Conservation (phyloP, 2,329 filamentous ascomycete species). For the Aspergillus quadrilineatus region DNA sequence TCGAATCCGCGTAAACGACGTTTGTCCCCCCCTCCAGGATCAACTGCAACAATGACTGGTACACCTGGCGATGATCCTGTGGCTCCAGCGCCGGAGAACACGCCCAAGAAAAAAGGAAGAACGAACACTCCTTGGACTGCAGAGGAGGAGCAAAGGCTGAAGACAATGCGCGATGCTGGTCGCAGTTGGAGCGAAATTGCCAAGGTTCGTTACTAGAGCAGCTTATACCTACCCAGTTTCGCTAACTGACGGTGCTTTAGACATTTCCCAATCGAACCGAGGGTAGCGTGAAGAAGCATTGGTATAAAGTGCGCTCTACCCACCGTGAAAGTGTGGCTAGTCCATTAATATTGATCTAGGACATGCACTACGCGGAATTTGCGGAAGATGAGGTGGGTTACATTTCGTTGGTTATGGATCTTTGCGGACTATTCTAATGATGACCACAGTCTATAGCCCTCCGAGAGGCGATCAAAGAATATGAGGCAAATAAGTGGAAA, state of each 20-base stretch:
- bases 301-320: slow-evolving; percentile 78
- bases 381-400: slow-evolving; percentile 82
- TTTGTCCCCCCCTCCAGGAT: slow-evolving; percentile 38
- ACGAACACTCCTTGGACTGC: slow-evolving; percentile 99
- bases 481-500: slow-evolving; percentile 99
- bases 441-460: slow-evolving; percentile 51
- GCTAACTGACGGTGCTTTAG: slow-evolving; percentile 44
- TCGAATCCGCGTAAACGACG: slow-evolving; percentile 47
- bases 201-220: slow-evolving; percentile 62
- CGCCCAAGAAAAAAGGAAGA: slow-evolving; percentile 75
- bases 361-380: slow-evolving; percentile 99
- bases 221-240: neutral
- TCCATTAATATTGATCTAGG: slow-evolving; percentile 52
- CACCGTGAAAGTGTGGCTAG: neutral
- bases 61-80: slow-evolving; percentile 29
- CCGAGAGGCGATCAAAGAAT: slow-evolving; percentile 94
- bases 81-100: slow-evolving; percentile 28
- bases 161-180: slow-evolving; percentile 89
- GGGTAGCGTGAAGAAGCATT: slow-evolving; percentile 98
- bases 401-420: neutral
- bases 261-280: slow-evolving; percentile 92
- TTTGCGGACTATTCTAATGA: neutral
- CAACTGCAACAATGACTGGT: slow-evolving; percentile 38
- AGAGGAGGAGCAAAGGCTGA: slow-evolving; percentile 85
- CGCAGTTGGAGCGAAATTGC: slow-evolving; percentile 98